phyloP scores from a whole-genome alignment of 1,284 basidiomycete species.

The Melampsora allii-populina region DNA sequence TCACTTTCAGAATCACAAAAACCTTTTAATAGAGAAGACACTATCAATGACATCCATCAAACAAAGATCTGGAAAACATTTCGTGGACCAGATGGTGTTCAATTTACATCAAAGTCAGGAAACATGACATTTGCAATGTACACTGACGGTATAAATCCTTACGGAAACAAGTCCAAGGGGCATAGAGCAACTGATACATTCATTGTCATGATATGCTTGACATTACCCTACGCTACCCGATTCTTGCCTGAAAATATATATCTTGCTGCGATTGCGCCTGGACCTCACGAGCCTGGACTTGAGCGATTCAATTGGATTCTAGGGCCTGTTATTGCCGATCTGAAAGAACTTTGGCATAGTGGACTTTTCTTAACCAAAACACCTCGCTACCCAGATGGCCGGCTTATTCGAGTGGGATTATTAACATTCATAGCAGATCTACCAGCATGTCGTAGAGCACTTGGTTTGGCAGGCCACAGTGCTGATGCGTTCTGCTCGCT shows the following conservation, averaged over 20 bases:
- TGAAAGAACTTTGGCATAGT: conserved; percentile 50
- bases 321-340: conserved; percentile 50
- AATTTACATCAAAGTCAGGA: neutral
- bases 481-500: conserved; percentile 35
- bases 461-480: conserved; percentile 22
- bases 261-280: conserved; percentile 54
- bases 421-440: conserved; percentile 44
- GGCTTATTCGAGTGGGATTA: conserved; percentile 17
- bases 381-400: neutral
- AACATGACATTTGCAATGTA: conserved; percentile 2
- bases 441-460: conserved; percentile 36
- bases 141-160: neutral
- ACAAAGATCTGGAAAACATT: conserved; percentile 3
- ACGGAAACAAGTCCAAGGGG: neutral
- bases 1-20: conserved; percentile 2
- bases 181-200: neutral
- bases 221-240: neutral
- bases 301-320: conserved; percentile 52
- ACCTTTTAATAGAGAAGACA: no score
- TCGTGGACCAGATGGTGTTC: neutral
- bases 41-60: conserved; percentile 1
- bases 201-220: neutral
- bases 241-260: conserved; percentile 47
- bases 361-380: conserved; percentile 47
- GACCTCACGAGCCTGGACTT: conserved; percentile 45